Evolutionary conservation across 768 basidiomycete genomes (phyloP).

Genomic region (Sarcodon aspratus): DNA sequence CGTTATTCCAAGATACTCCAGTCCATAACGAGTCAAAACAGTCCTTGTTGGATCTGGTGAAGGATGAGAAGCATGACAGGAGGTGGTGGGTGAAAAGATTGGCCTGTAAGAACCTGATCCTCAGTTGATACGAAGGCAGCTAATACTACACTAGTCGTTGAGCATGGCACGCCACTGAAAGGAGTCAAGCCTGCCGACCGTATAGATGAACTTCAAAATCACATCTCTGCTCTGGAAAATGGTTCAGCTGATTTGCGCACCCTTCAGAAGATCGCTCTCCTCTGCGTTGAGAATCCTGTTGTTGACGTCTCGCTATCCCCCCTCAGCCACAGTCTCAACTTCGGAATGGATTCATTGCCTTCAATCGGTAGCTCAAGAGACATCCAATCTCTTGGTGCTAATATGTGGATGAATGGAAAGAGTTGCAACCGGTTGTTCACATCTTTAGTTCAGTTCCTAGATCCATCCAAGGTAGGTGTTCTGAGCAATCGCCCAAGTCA

Average conservation of each 20-base stretch:
- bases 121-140: not conserved
- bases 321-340: constrained; percentile 14
- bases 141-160: constrained; percentile 26
- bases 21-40: constrained; percentile 35
- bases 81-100: constrained; percentile 82
- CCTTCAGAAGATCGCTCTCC: constrained; percentile 59
- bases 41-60: constrained; percentile 59
- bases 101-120: constrained; percentile 36
- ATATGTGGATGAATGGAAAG: constrained; percentile 66
- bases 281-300: constrained; percentile 36
- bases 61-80: constrained; percentile 55
- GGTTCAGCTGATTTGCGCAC: constrained; percentile 38
- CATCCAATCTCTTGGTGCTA: constrained; percentile 32
- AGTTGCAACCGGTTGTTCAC: constrained; percentile 62
- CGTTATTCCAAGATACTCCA: constrained; percentile 77
- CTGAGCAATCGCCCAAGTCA: constrained; percentile 6
- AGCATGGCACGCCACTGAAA: constrained; percentile 34
- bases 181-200: constrained; percentile 26
- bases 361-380: constrained; percentile 22
- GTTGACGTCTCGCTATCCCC: constrained; percentile 49
- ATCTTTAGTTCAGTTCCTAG: constrained; percentile 52
- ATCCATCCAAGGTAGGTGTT: constrained; percentile 42
- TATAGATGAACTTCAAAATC: constrained; percentile 38
- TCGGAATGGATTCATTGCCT: not conserved
- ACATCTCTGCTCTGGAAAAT: constrained; percentile 41